These are phyloP conservation scores for Diaporthe humulicola DNA, from an alignment of 2,329 filamentous ascomycete genomes.

Conservation along the genomic window DNA sequence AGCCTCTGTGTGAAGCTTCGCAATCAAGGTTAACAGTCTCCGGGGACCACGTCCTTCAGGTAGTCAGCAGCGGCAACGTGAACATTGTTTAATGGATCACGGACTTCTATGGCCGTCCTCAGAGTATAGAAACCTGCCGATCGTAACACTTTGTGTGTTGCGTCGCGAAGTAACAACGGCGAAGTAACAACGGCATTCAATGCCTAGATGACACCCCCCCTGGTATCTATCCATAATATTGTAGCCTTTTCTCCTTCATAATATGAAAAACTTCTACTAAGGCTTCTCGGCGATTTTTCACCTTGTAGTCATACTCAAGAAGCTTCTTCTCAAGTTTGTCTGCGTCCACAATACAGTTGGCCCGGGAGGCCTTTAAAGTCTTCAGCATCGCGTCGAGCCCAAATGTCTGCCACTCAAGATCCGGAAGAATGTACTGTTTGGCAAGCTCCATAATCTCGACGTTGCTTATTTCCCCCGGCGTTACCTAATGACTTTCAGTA, in stretches of 20 bases:
- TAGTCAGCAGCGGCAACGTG: no score
- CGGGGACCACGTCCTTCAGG: no score
- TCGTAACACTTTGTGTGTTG: no score
- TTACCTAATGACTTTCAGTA: slow-evolving; percentile 13
- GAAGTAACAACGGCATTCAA: no score
- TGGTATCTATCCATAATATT: neutral
- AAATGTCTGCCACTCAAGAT: slow-evolving; percentile 36
- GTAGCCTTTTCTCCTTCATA: neutral
- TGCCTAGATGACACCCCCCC: no score
- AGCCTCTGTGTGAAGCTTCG: no score
- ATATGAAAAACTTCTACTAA: slow-evolving; percentile 31
- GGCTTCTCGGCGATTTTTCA: slow-evolving; percentile 34
- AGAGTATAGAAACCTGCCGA: no score
- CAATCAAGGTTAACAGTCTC: no score
- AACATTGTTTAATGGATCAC: no score
- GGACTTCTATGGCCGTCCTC: no score
- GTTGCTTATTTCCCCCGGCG: slow-evolving; percentile 24
- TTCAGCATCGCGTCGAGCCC: slow-evolving; percentile 33
- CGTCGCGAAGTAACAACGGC: no score
- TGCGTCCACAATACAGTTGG: slow-evolving; percentile 32
- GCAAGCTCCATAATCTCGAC: slow-evolving; percentile 39
- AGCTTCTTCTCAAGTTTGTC: slow-evolving; percentile 34
- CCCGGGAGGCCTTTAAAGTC: slow-evolving; percentile 33
- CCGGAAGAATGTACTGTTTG: slow-evolving; percentile 36
- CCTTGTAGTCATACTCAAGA: slow-evolving; percentile 33